Conservation (phyloP, 495 filamentous ascomycete genomes). For the Hypoxylon lienhwacheense region DNA sequence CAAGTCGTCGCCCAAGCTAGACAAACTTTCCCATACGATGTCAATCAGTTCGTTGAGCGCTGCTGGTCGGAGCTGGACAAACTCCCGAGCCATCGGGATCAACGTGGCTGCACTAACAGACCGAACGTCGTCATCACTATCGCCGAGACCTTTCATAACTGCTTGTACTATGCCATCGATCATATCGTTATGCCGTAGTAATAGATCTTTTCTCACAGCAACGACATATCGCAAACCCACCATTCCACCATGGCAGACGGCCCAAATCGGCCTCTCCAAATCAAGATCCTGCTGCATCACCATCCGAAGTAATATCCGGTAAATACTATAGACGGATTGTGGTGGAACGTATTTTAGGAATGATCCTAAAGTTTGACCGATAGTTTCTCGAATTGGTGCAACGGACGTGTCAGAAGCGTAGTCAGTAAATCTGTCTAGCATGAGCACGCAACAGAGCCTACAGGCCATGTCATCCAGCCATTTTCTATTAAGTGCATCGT, state of each 20-base stretch:
- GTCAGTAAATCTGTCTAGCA: slow-evolving; percentile 96
- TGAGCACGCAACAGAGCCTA: slow-evolving; percentile 88
- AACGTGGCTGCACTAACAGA: slow-evolving; percentile 95
- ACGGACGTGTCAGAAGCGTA: slow-evolving; percentile 97
- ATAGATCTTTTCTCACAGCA: slow-evolving; percentile 87
- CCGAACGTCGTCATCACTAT: slow-evolving; percentile 92
- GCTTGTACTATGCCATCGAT: slow-evolving; percentile 90
- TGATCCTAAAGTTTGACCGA: slow-evolving; percentile 92
- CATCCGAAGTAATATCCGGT: slow-evolving; percentile 77
- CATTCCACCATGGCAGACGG: slow-evolving; percentile 97
- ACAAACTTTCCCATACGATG: slow-evolving; percentile 96
- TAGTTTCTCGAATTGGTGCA: slow-evolving; percentile 92
- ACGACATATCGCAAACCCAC: slow-evolving; percentile 92
- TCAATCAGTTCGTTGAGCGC: slow-evolving; percentile 80
- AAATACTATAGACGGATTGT: slow-evolving; percentile 74
- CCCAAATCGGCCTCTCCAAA: slow-evolving; percentile 74
- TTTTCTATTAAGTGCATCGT: slow-evolving; percentile 73
- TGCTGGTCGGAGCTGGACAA: slow-evolving; percentile 76
- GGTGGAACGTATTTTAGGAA: slow-evolving; percentile 78
- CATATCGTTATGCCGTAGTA: slow-evolving; percentile 77
- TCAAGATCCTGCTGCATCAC: slow-evolving; percentile 86
- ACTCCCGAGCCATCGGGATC: slow-evolving; percentile 92
- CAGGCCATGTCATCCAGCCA: slow-evolving; percentile 95
- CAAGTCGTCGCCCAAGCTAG: slow-evolving; percentile 91
- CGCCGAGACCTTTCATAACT: slow-evolving; percentile 91